Evolutionary conservation across 768 basidiomycete species (phyloP).

Genomic region (Trametopsis cervina): DNA sequence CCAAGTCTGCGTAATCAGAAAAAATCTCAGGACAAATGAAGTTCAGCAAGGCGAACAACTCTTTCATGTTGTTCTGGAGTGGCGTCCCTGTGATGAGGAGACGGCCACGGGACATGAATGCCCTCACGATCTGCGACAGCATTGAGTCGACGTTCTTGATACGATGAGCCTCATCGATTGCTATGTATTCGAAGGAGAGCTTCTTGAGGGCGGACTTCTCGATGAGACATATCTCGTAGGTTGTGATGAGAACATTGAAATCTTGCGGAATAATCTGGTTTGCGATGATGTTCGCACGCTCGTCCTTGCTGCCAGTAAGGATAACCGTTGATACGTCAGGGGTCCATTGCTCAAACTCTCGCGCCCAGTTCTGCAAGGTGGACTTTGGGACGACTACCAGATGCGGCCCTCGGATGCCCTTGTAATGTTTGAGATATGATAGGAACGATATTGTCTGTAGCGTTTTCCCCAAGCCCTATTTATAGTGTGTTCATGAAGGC

Average conservation of each 20-base stretch:
- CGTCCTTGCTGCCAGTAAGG: slow-evolving; percentile 84
- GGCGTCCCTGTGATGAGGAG: slow-evolving; percentile 96
- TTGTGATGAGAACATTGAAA: slow-evolving; percentile 93
- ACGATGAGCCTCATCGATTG: slow-evolving; percentile 97
- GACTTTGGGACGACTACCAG: slow-evolving; percentile 98
- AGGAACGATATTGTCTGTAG: slow-evolving; percentile 97
- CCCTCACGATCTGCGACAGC: slow-evolving; percentile 87
- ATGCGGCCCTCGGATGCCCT: slow-evolving; percentile 73
- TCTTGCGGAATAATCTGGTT: slow-evolving; percentile 75
- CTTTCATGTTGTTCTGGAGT: slow-evolving; percentile 93
- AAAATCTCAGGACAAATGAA: slow-evolving; percentile 98
- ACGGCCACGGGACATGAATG: slow-evolving; percentile 83
- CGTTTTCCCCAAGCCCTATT: slow-evolving; percentile 93
- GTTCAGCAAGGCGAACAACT: slow-evolving; percentile 86
- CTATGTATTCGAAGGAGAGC: slow-evolving; percentile 95
- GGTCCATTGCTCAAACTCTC: slow-evolving; percentile 90
- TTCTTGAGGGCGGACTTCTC: slow-evolving; percentile 91
- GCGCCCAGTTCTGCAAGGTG: slow-evolving; percentile 93
- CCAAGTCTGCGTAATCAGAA: slow-evolving; percentile 84
- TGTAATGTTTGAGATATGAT: slow-evolving; percentile 86
- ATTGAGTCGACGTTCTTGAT: slow-evolving; percentile 99
- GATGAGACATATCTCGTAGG: slow-evolving; percentile 95
- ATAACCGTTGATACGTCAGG: slow-evolving; percentile 79
- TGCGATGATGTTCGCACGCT: slow-evolving; percentile 76
- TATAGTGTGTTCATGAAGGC: slow-evolving; percentile 7